Evolutionary conservation across 805 yeast species (phyloP).

Genomic region (Candida silvatica): DNA sequence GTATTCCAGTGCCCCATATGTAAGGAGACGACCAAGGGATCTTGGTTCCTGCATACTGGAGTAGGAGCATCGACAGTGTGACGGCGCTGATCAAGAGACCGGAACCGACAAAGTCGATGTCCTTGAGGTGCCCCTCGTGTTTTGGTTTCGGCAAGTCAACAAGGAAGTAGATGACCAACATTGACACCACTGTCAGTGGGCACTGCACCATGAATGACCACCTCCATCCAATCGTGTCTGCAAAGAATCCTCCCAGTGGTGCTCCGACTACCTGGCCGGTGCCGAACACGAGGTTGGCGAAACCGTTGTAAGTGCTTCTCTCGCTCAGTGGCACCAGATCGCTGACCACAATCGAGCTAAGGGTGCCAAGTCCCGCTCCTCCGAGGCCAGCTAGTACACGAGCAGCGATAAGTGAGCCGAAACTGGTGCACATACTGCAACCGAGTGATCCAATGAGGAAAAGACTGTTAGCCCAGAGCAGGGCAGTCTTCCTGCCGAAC

Average conservation of each 20-base stretch:
- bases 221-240: slow-evolving; percentile 55
- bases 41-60: too few relatives aligned
- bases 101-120: too few relatives aligned
- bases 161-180: neutral
- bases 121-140: neutral
- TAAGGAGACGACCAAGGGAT: slow-evolving; percentile 1
- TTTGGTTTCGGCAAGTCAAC: slow-evolving; percentile 1
- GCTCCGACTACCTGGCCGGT: slow-evolving; percentile 72
- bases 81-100: too few relatives aligned
- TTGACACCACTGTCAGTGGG: slow-evolving; percentile 1
- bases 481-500: slow-evolving; percentile 36
- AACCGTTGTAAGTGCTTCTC: slow-evolving; percentile 75
- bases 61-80: too few relatives aligned
- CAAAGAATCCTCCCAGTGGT: slow-evolving; percentile 46
- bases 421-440: slow-evolving; percentile 31
- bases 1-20: neutral
- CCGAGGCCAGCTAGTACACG: slow-evolving; percentile 77
- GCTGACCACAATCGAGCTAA: slow-evolving; percentile 65
- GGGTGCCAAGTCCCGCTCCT: slow-evolving; percentile 74
- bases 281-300: slow-evolving; percentile 67
- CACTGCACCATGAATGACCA: slow-evolving; percentile 43
- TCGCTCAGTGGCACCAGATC: slow-evolving; percentile 69
- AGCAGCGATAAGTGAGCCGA: slow-evolving; percentile 38
- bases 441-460: slow-evolving; percentile 31
- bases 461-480: slow-evolving; percentile 21